These are phyloP conservation scores for Torulaspora quercuum DNA, from an alignment of 805 yeast species.

Conservation along the genomic window DNA sequence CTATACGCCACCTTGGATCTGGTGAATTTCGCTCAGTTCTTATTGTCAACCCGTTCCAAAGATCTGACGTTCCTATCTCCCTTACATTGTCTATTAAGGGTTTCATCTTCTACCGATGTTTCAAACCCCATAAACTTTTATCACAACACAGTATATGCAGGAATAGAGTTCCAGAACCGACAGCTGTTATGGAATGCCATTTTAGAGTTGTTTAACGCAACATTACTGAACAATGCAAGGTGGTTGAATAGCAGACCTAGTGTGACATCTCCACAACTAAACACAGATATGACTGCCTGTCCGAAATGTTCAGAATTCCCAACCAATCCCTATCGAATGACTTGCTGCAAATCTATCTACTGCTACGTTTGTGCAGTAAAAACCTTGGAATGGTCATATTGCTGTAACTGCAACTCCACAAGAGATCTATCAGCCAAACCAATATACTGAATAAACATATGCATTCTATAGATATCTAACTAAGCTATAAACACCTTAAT, in stretches of 20 bases:
- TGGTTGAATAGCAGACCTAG: constrained; percentile 14
- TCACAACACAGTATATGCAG: constrained; percentile 21
- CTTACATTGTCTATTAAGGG: constrained; percentile 20
- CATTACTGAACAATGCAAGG: constrained; percentile 20
- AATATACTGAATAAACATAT: no score
- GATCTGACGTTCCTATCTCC: constrained; percentile 18
- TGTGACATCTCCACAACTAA: not conserved
- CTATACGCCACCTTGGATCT: constrained; percentile 13
- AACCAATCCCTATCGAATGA: constrained; percentile 20
- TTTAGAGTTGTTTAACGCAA: constrained; percentile 26
- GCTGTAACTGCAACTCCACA: constrained; percentile 15
- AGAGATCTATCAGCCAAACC: constrained; percentile 10
- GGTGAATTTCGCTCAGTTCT: constrained; percentile 7
- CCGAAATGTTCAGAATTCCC: constrained; percentile 23
- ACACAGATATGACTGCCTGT: constrained; percentile 10
- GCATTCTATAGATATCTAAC: no score
- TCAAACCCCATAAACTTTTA: constrained; percentile 12
- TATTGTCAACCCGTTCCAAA: constrained; percentile 2
- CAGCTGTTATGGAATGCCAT: constrained; percentile 34
- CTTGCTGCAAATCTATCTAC: constrained; percentile 22
- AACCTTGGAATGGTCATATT: constrained; percentile 17
- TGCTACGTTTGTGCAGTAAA: constrained; percentile 27
- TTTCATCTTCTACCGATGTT: constrained; percentile 9
- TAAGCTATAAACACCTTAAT: no score
- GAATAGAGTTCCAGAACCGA: constrained; percentile 29